Evolutionary conservation across 2,329 filamentous ascomycete species (phyloP), one percentile per base, ranked within the genome.

Genomic region (Pestalotiopsis sp.): DNA sequence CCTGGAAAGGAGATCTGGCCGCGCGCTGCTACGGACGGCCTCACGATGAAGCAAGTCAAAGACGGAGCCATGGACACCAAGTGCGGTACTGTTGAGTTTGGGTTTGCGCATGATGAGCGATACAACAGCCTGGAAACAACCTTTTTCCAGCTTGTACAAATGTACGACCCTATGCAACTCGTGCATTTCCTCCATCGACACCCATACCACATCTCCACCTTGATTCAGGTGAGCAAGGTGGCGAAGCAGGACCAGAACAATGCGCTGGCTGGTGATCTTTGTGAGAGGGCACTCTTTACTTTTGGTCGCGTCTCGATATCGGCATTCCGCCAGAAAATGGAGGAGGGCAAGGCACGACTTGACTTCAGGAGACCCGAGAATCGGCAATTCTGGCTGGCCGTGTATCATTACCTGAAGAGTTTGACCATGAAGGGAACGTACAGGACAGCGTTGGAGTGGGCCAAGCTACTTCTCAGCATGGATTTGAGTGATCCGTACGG

Each of bases 201-300:
- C 74, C 93, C 95, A 3, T 98, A 98, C 78, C 95, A 98, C 78
- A 92, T 98, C 73, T 96, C 94, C 1, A 95, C 93, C 2, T 87
- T 98, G n/a, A 90, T 98, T 25, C 95, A 98, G 78, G 94, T 97
- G 36, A 97, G 93, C 70, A 93, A 94, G 78, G 92, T 98, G 64
- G 94, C 94, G 13, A 95, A 96, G 78, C 93, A 97, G 73, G 94
- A 98, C 77, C 90, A 94, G 66, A 96, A 98, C 77, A 91, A 94
- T 78, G 90, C 95, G 1, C 88, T 96, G 4, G 91, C 95, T 0
- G 92, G 93, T 3, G 95, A 98, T 75, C 87, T 98, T 1, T 89
- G 97, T 66, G 95, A 98, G 81, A 89, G 96, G 60, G 95, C 95
- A 0, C 86, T 99, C 5, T 98, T 98, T 82, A 93, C 93, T 0